Evolutionary conservation across 225 moss, liverwort and hornwort species (phyloP), one percentile per base, ranked within the genome.

Genomic region (Neckera pumila): DNA sequence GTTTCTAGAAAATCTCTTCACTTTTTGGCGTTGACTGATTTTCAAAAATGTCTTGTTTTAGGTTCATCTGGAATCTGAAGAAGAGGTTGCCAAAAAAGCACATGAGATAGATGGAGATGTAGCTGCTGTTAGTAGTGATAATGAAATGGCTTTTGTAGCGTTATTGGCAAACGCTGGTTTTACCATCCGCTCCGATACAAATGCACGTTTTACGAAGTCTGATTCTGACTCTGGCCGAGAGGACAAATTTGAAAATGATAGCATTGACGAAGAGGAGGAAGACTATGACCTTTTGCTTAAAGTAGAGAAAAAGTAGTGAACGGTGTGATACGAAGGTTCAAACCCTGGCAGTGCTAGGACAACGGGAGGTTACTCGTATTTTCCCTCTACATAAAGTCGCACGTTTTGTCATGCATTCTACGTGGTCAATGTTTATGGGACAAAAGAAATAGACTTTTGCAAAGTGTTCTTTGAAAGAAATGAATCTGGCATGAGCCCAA

Each of bases 41-140:
- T 83, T 38, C 33, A 42, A 56, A 89, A 61, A 16, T 87, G 80
- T 36, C 31, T 72, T 89, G 47, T 56, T 80, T 78, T 87, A 94
- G 93, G 91, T 94, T 81, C 79, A 87, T n/a, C 57, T 89, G 82
- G 93, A 94, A 67, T 94, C 93, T 40, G 93, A 94, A 82, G 93
- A 93, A 47, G 93, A 94, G 85, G 64, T 94, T 69, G 86, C 86
- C 28, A 94, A 61, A 83, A 91, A 64, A 85, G 71, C 63, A 71
- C 63, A 43, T 49, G 89, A 40, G 57, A 69, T 54, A 28, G 65
- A 58, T 83, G 89, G 56, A 86, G 89, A 82, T 40, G 74, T 71
- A 76, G 43, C 74, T 82, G 25, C 74, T 59, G 67, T 80, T 63
- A 28, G 64, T 71, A 85, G 75, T 81, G 88, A 88, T 73, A 92